Conservation (phyloP, 306 rosid species). For the Quercus aquifolioides region DNA sequence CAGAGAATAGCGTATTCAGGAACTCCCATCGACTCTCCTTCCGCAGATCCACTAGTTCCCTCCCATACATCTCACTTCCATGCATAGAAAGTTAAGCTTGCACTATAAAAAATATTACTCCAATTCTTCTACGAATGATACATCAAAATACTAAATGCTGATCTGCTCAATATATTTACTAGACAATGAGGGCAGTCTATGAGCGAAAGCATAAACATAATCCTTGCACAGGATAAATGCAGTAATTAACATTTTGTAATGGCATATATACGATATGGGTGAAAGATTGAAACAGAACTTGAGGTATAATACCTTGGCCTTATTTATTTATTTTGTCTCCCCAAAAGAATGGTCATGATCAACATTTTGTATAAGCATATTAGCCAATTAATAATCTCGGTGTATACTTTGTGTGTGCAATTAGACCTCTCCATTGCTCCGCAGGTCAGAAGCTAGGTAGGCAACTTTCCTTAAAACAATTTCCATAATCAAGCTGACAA, state of each 20-base stretch:
- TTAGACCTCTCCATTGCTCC: constrained; percentile 2
- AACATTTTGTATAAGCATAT: background rate
- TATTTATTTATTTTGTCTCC: background rate
- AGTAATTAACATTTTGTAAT: background rate
- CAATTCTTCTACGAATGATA: constrained; percentile 5
- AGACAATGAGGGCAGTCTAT: background rate
- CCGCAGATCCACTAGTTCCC: constrained; percentile 97
- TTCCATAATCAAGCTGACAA: constrained; percentile 12
- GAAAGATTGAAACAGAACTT: background rate
- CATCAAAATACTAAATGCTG: constrained; percentile 12
- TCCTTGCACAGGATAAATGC: constrained; percentile 8
- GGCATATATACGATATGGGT: background rate
- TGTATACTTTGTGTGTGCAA: constrained; percentile 5
- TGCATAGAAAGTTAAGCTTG: constrained; percentile 49
- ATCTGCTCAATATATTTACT: background rate
- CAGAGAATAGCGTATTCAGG: constrained; percentile 92
- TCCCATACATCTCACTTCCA: constrained; percentile 93
- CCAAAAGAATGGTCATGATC: background rate
- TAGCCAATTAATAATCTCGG: constrained; percentile 1
- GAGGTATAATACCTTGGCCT: constrained; percentile 13
- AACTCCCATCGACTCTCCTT: constrained; percentile 90
- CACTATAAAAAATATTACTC: constrained; percentile 34
- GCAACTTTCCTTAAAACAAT: background rate
- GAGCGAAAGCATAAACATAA: constrained; percentile 16
- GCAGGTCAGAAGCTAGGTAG: constrained; percentile 9